Percentiles rank a stretch among this genome's conserved stretches.
These are phyloP conservation scores for Dactylellina parvicollis DNA, from an alignment of 2,329 filamentous ascomycete species.

Conservation along the genomic window DNA sequence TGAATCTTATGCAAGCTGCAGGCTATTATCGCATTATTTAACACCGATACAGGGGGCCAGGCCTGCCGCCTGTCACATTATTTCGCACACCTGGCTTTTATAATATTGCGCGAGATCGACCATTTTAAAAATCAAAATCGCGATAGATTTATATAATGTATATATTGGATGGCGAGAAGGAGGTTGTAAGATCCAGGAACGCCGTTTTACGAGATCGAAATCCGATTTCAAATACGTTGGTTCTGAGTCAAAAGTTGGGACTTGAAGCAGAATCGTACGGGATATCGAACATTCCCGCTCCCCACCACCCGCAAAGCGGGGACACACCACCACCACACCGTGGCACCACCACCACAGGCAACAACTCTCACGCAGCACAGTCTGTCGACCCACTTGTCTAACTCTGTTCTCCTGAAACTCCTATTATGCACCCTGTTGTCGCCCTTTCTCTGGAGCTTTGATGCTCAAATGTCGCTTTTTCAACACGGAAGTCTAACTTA, in stretches of 20 bases:
- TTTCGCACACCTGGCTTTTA: constrained; percentile 26
- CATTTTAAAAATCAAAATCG: constrained; percentile 18
- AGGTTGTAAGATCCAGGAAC: not conserved
- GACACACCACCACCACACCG: constrained; percentile 22
- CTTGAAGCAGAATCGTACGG: not conserved
- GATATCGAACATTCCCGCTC: constrained; percentile 11
- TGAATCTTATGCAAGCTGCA: constrained; percentile 16
- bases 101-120: constrained; percentile 12
- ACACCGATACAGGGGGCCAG: not conserved
- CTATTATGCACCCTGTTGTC: constrained; percentile 16
- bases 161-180: not conserved
- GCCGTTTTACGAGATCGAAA: not conserved
- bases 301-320: constrained; percentile 28
- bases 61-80: constrained; percentile 36
- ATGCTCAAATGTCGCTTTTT: not conserved
- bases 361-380: constrained; percentile 11
- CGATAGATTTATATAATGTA: constrained; percentile 8
- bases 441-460: not conserved
- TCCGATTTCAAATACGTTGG: not conserved
- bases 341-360: constrained; percentile 20
- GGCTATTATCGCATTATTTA: not conserved
- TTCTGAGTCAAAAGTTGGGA: not conserved
- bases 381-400: constrained; percentile 13
- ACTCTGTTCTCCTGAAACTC: constrained; percentile 37
- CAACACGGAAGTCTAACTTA: too few species aligned